Conservation (phyloP, 371 early-diverging fungal genomes). For the Batkoa obscura region DNA sequence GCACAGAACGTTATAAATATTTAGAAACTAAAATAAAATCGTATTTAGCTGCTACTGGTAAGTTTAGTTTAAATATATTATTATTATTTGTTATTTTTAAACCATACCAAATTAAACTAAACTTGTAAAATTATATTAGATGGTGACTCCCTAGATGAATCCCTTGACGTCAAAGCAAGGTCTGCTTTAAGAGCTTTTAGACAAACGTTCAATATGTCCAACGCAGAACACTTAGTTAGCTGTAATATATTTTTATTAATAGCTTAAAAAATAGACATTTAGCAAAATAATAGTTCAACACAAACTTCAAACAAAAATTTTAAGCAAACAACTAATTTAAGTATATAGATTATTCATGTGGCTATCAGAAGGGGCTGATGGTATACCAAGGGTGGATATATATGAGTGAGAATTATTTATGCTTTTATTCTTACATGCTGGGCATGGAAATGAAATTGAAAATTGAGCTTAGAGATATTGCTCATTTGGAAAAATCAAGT, state of each 20-base stretch:
- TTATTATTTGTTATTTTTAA: too few species aligned
- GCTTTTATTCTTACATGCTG: slow-evolving; percentile 86
- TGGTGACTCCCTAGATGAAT: slow-evolving; percentile 45
- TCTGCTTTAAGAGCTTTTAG: slow-evolving; percentile 79
- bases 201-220: slow-evolving; percentile 65
- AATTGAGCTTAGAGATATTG: slow-evolving; percentile 75
- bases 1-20: slow-evolving; percentile 46
- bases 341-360: slow-evolving; percentile 89
- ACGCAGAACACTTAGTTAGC: slow-evolving; percentile 72
- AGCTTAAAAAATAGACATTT: too few species aligned
- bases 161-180: slow-evolving; percentile 58
- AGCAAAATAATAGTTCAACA: too few species aligned
- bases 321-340: too few species aligned
- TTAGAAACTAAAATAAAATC: slow-evolving; percentile 53
- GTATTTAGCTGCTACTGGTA: slow-evolving; percentile 50
- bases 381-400: slow-evolving; percentile 96
- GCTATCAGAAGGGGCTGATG: slow-evolving; percentile 59
- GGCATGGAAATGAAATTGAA: slow-evolving; percentile 81
- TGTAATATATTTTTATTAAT: slow-evolving; percentile 29
- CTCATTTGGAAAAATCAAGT: slow-evolving; percentile 62
- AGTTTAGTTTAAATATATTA: slow-evolving; percentile 48
- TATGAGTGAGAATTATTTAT: slow-evolving; percentile 73
- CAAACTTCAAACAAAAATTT: too few species aligned
- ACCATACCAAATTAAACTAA: too few species aligned
- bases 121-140: background rate